These are phyloP conservation scores for Cyclotella atomus DNA, from an alignment of 108 stramenopile genomes.

Conservation along the genomic window DNA sequence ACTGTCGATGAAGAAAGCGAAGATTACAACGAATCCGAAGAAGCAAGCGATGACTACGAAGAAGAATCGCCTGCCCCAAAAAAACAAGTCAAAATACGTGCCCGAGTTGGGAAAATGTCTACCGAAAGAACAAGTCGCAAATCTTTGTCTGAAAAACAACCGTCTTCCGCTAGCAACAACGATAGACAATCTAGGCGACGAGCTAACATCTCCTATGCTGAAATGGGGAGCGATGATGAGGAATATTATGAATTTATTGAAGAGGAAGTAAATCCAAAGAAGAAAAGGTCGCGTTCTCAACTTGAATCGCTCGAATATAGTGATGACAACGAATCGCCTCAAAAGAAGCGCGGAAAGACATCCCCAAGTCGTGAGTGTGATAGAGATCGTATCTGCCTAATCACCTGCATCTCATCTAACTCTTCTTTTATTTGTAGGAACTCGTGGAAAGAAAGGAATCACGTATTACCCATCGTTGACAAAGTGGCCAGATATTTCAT, in stretches of 20 bases:
- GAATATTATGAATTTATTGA: conserved; percentile 25
- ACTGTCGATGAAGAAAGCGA: too few species aligned
- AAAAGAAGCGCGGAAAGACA: conserved; percentile 19
- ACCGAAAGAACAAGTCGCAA: too few species aligned
- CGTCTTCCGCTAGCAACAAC: too few species aligned
- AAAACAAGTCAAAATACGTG: too few species aligned
- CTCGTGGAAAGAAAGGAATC: neutral
- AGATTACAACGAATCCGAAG: neutral
- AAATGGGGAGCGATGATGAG: conserved; percentile 3
- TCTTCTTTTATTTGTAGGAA: neutral
- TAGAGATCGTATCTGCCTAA: neutral
- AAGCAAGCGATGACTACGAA: neutral
- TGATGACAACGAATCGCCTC: neutral
- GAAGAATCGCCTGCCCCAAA: too few species aligned
- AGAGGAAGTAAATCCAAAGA: conserved; percentile 8
- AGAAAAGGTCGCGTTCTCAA: conserved; percentile 10
- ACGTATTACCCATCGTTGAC: conserved; percentile 21
- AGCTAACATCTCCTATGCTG: neutral
- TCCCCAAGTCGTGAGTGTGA: neutral
- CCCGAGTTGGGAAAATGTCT: too few species aligned
- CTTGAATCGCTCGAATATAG: neutral
- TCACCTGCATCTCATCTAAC: neutral
- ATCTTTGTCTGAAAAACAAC: too few species aligned
- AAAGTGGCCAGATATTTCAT: conserved; percentile 34
- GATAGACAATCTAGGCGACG: too few species aligned